Evolutionary conservation across 495 filamentous ascomycete genomes (phyloP), one percentile per base, ranked within the genome.

Genomic region (Paragyromitra xinjiangensis): DNA sequence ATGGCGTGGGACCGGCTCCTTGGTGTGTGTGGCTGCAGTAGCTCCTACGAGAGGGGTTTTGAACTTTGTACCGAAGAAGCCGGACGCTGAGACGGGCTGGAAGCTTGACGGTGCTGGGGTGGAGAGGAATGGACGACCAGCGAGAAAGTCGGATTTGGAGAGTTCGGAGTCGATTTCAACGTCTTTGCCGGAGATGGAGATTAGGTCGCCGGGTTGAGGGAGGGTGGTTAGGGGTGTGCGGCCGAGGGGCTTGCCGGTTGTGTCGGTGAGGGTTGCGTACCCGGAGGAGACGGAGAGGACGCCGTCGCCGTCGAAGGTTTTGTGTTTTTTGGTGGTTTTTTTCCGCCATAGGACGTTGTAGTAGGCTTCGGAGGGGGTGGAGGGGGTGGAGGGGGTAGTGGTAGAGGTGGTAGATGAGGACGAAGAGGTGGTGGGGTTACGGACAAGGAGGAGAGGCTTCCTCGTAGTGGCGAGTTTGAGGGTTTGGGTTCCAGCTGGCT

Each of bases 251-350:
- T 87, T 89, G 8, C 92, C 92, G 1, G 87, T 87, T 8, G 88
- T 82, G 82, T 94, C 90, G 67, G 90, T 87, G 6, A 95, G 84
- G 67, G 84, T 84, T 12, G 89, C 91, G 79, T 87, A 88, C 6
- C 91, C 91, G 16, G 84, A 85, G 0, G 83, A 81, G 1, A 90
- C 85, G 2, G 86, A 84, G 11, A 95, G 85, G 6, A 93, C 86
- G 2, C 92, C 92, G 82, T 95, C 92, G n/a, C 92, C 92, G 83
- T 94, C 92, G 91, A 93, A 95, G 16, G 91, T 94, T 82, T 94
- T 95, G 84, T 94, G 89, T 84, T 94, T 95, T 82, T 93, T 95
- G 14, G 84, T 86, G 0, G 90, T 93, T 63, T 88, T 90, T 82
- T 92, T 94, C 22, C 92, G 89, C 91, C 91, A 93, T 40, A 93